Evolutionary conservation across 176 grass and related monocot genomes (phyloP).

Genomic region (Bolboschoenus planiculmis): DNA sequence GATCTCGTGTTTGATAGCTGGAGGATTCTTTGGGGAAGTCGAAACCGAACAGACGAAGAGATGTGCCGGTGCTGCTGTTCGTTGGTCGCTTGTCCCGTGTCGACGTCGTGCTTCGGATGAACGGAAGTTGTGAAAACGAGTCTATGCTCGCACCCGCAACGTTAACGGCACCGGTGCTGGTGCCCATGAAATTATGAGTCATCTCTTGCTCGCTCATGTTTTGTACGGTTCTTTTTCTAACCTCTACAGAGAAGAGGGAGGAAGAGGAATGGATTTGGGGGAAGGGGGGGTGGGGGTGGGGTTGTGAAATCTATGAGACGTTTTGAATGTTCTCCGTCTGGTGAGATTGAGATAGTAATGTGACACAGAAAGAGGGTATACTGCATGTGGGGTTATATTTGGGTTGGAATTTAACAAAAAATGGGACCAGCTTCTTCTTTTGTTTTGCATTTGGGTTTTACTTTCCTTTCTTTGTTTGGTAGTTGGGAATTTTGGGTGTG

Average conservation of each 20-base stretch:
- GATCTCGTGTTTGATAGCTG: not conserved
- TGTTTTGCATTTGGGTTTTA: slow-evolving; percentile 19
- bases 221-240: not conserved
- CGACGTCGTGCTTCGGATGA: slow-evolving; percentile 30
- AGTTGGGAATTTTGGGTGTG: not conserved
- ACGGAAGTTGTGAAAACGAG: slow-evolving; percentile 73
- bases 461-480: slow-evolving; percentile 10
- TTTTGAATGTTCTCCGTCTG: slow-evolving; percentile 10
- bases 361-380: slow-evolving; percentile 12
- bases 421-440: slow-evolving; percentile 14
- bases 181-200: slow-evolving; percentile 14
- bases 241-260: not conserved
- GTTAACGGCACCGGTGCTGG: not conserved
- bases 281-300: not conserved
- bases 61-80: not conserved
- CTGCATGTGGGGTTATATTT: slow-evolving; percentile 28
- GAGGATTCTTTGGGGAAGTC: slow-evolving; percentile 43
- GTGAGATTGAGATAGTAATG: slow-evolving; percentile 21
- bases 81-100: slow-evolving; percentile 14
- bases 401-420: slow-evolving; percentile 16
- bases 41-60: slow-evolving; percentile 70
- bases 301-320: slow-evolving; percentile 13
- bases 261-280: not conserved
- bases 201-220: slow-evolving; percentile 63
- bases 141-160: slow-evolving; percentile 35